Conservation (phyloP, 2,329 filamentous ascomycete species). For the Eutypa lata region DNA sequence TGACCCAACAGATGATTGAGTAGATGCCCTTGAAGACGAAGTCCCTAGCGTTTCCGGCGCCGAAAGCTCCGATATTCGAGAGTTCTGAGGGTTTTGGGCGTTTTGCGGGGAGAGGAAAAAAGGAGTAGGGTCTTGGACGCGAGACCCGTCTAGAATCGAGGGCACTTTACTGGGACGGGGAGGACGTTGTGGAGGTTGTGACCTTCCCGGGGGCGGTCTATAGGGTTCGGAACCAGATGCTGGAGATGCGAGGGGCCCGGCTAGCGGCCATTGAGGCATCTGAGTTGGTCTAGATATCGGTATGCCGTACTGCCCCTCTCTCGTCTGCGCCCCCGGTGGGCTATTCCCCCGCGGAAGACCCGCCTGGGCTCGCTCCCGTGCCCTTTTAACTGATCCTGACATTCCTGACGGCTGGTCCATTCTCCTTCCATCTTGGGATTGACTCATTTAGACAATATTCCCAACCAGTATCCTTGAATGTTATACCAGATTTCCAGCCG, state of each 20-base stretch:
- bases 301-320: constrained; percentile 36
- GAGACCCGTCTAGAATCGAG: constrained; percentile 55
- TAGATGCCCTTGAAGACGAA: constrained; percentile 50
- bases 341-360: too few species aligned
- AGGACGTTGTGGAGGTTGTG: constrained; percentile 54
- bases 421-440: constrained; percentile 50
- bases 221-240: constrained; percentile 37
- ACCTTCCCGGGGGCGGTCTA: constrained; percentile 47
- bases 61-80: constrained; percentile 36
- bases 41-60: constrained; percentile 45
- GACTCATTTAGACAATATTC: constrained; percentile 49
- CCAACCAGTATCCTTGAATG: constrained; percentile 14
- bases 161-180: constrained; percentile 59
- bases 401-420: constrained; percentile 43
- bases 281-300: constrained; percentile 48
- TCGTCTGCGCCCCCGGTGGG: constrained; percentile 32
- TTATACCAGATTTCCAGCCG: constrained; percentile 8
- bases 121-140: constrained; percentile 53
- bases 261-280: constrained; percentile 36
- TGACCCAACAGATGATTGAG: constrained; percentile 50
- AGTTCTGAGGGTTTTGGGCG: constrained; percentile 33
- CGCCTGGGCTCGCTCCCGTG: constrained; percentile 43
- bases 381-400: constrained; percentile 51
- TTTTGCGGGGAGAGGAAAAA: constrained; percentile 45
- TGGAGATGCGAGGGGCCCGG: constrained; percentile 24